Base-by-base conservation (phyloP, 176 grass and related monocot species). In the Tillandsia leiboldiana region DNA sequence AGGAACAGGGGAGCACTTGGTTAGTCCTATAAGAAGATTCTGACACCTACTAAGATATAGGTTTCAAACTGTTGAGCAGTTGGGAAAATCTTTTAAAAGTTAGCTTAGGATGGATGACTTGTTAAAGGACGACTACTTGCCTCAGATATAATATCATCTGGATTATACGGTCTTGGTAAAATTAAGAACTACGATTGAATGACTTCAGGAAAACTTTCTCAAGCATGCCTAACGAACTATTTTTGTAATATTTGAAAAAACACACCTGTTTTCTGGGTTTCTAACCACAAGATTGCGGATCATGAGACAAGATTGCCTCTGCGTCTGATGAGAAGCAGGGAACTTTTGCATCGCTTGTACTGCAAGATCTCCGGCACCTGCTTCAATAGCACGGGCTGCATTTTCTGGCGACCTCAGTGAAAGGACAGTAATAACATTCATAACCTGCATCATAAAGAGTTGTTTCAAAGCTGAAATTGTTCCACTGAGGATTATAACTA, bases 271-370 rank as follows among this genome's bases (percentile, higher is more conserved):
- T 73, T 92, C 86, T 64, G 84, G 82, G 73, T 97, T 97, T 65
- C 93, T 89, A 70, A 82, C 93, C 11, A 92, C 89, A 53, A 97
- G 89, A 80, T 97, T 97, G 13, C 89, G 86, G 81, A 97, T 92
- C 94, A 97, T 97, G 58, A 90, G 84, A 12, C 94, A 97, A 26
- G 84, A 80, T 87, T 97, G 89, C 77, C 86, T 90, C 82, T 97
- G 89, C 79, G 88, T 90, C 49, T 74, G 84, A 48, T 66, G 51
- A 10, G 89, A 87, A 68, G 79, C 69, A 8, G 89, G 86, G 22
- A 90, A 90, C 70, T 83, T 85, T 78, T 83, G 68, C 94, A 97
- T 90, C 3, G 79, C 73, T 77, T 90, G 79, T 27, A 97, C 87
- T 2, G 80, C 83, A 28, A 97, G 53, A 63, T 80, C 87, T 23